A percentile compares a stretch with the other conserved stretches of the same genome.
Conservation (phyloP, 2,329 filamentous ascomycete species). For the Knoxdaviesia proteae region DNA sequence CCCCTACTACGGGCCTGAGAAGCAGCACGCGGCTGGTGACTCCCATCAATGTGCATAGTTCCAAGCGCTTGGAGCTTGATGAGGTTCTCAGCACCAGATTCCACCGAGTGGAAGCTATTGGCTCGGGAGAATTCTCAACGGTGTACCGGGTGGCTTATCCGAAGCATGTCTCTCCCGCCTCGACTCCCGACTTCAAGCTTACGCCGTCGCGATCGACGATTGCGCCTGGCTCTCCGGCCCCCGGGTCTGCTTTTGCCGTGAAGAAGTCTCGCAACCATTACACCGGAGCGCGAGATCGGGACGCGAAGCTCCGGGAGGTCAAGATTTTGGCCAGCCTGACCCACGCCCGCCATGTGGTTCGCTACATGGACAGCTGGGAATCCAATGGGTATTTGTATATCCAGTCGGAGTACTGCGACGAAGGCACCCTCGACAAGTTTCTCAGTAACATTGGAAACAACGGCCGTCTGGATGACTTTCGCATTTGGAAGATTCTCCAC, state of each 20-base stretch:
- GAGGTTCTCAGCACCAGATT: slow-evolving; percentile 55
- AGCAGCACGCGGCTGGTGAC: slow-evolving; percentile 30
- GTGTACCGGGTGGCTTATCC: slow-evolving; percentile 55
- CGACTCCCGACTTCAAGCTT: slow-evolving; percentile 7
- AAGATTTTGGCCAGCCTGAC: slow-evolving; percentile 55
- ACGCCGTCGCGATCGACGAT: slow-evolving; percentile 19
- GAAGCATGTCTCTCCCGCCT: slow-evolving; percentile 7
- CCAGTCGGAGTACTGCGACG: slow-evolving; percentile 91
- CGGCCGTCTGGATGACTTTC: slow-evolving; percentile 82
- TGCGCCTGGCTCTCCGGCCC: slow-evolving; percentile 29
- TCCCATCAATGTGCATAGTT: slow-evolving; percentile 47
- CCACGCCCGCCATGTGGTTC: slow-evolving; percentile 66
- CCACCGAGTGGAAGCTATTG: slow-evolving; percentile 58
- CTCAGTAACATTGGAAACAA: slow-evolving; percentile 63
- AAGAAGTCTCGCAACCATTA: slow-evolving; percentile 80
- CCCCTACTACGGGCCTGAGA: slow-evolving; percentile 45
- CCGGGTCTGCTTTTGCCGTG: slow-evolving; percentile 59
- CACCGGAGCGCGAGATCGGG: slow-evolving; percentile 58
- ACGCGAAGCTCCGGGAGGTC: slow-evolving; percentile 69
- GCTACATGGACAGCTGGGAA: slow-evolving; percentile 77
- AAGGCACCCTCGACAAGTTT: slow-evolving; percentile 76
- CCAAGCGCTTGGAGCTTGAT: slow-evolving; percentile 46
- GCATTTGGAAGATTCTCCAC: slow-evolving; percentile 93
- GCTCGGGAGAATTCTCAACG: slow-evolving; percentile 79
- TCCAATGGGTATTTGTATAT: slow-evolving; percentile 74